A percentile compares a stretch with the other conserved stretches of the same genome.
phyloP scores from a whole-genome alignment of 2,329 filamentous ascomycete species.

The Phoma herbarum region DNA sequence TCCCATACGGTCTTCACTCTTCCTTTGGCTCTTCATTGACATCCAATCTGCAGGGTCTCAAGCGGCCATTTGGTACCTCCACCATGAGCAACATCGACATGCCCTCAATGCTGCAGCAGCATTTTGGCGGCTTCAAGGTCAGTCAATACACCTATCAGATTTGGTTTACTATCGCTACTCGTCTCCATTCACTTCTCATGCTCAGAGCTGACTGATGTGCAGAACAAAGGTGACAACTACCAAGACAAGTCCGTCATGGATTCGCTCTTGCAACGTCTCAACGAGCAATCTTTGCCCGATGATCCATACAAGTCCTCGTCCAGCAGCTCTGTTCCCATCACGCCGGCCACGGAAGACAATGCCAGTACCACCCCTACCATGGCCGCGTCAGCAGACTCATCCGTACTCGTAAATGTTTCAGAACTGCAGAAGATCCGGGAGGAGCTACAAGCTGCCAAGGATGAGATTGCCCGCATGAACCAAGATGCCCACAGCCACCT shows the following conservation, averaged over 20 bases:
- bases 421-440: conserved; percentile 74
- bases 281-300: conserved; percentile 59
- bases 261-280: conserved; percentile 75
- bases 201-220: conserved; percentile 44
- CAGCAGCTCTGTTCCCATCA: conserved; percentile 69
- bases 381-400: conserved; percentile 30
- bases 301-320: conserved; percentile 67
- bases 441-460: conserved; percentile 75
- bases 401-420: conserved; percentile 55
- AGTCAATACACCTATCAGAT: conserved; percentile 21
- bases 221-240: conserved; percentile 58
- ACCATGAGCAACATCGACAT: conserved; percentile 43
- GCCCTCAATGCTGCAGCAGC: conserved; percentile 27
- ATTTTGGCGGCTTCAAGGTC: conserved; percentile 45
- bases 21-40: conserved; percentile 45
- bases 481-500: conserved; percentile 74
- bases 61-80: conserved; percentile 52
- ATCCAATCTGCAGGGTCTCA: conserved; percentile 48
- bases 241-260: conserved; percentile 57
- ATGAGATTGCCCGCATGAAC: conserved; percentile 74
- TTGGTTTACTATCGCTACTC: neutral
- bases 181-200: neutral
- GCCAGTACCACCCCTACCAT: conserved; percentile 43
- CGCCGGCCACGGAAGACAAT: conserved; percentile 67
- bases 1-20: conserved; percentile 30